A percentile compares a stretch with the other conserved stretches of the same genome.
These are phyloP conservation scores for Aspergillus jensenii DNA, from an alignment of 2,329 filamentous ascomycete species.

Conservation along the genomic window DNA sequence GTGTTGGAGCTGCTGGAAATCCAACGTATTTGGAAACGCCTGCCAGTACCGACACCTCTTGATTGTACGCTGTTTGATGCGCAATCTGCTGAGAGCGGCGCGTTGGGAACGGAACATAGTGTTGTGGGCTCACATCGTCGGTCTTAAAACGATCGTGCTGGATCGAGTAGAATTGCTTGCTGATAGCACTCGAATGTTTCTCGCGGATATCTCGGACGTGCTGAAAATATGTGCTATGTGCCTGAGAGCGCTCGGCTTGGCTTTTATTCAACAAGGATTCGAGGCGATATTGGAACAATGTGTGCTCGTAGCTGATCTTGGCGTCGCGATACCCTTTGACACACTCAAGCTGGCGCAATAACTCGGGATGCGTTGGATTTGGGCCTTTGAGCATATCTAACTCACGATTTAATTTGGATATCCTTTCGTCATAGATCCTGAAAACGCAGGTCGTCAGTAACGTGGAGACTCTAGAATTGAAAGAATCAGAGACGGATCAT, in stretches of 20 bases:
- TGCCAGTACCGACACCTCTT: constrained; percentile 86
- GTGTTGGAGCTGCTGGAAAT: constrained; percentile 89
- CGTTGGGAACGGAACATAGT: constrained; percentile 76
- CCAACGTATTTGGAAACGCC: constrained; percentile 93
- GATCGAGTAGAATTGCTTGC: constrained; percentile 88
- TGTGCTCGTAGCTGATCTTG: constrained; percentile 73
- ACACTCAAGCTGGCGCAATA: constrained; percentile 83
- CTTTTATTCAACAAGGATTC: constrained; percentile 72
- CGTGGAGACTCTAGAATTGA: background rate
- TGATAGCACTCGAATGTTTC: constrained; percentile 73
- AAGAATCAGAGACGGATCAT: constrained; percentile 21
- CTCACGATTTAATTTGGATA: constrained; percentile 74
- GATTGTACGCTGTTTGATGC: constrained; percentile 89
- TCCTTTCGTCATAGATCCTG: constrained; percentile 84
- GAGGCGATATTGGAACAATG: constrained; percentile 70
- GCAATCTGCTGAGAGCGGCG: constrained; percentile 74
- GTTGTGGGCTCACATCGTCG: constrained; percentile 77
- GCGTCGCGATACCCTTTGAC: constrained; percentile 79
- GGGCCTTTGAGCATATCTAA: constrained; percentile 59
- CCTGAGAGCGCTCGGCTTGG: constrained; percentile 78
- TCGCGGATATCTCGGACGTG: constrained; percentile 80
- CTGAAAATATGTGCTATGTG: constrained; percentile 90
- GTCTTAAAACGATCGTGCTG: constrained; percentile 81
- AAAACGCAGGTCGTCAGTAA: constrained; percentile 14
- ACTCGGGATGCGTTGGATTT: constrained; percentile 78